Base-by-base conservation (phyloP, 306 rosid species). In the Cotoneaster glaucophyllus region DNA sequence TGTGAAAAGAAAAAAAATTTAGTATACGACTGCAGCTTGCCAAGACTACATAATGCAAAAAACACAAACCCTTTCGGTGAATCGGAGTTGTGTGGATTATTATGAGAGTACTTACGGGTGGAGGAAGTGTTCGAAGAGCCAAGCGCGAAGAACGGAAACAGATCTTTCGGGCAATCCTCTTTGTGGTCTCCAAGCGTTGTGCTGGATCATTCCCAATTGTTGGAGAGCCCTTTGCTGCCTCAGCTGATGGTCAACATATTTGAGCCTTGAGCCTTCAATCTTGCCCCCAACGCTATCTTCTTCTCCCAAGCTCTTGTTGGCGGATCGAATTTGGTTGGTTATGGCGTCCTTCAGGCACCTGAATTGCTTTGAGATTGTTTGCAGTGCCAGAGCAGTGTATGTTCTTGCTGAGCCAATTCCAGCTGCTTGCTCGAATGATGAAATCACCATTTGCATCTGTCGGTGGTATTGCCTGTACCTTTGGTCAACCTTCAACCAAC, bases 141-240 rank as follows among this genome's bases (percentile, higher is more conserved):
- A 96, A 73, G 98, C 97, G 8, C 99, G 99, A 21, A 96, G 93
- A 25, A 96, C 96, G 22, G 99, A 96, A 77, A 96, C 99, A 0
- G 99, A 96, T 77, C 98, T 62, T 82, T 96, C 99, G 0, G 99
- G 99, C 80, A 96, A 82, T 63, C 99, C 99, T 83, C 99, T 78
- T 71, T 92, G 99, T 76, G 99, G 99, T 88, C 99, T 89, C 99
- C 99, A 96, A 75, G 99, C 99, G 75, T 96, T 96, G 78, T 96
- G 98, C 85, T 96, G 96, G 80, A 96, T 90, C 98, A 96, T 96
- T 57, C 99, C 99, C 85, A 96, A 73, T 43, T 96, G 99, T 41
- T 96, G 99, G 26, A 96, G 96, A 78, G 99, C 97, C 73, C 96
- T 82, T 32, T 96, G 99, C 80, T 92, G 99, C 48, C 99, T 70